Conservation (phyloP, 2,329 filamentous ascomycete species). For the Zasmidium citrigriseum region DNA sequence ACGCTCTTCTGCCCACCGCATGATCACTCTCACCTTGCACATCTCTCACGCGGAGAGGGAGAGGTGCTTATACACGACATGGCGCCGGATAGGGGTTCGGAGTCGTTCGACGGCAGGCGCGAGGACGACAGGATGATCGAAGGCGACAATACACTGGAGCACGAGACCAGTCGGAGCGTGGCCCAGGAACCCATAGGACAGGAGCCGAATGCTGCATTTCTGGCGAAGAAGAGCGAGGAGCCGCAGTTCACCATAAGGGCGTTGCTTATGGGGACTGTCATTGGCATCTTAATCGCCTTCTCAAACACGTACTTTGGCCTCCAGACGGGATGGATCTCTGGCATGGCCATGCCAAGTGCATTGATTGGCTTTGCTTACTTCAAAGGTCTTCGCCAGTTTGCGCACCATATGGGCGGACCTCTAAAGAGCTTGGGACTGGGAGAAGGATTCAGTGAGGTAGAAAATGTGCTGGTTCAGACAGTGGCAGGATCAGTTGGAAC, state of each 20-base stretch:
- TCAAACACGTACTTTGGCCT: conserved; percentile 99
- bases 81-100: conserved; percentile 37
- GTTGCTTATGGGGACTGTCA: conserved; percentile 73
- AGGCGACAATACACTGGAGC: conserved; percentile 15
- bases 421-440: conserved; percentile 28
- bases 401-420: conserved; percentile 55
- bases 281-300: conserved; percentile 90
- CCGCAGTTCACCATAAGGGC: conserved; percentile 78
- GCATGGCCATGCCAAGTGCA: conserved; percentile 96
- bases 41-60: background rate
- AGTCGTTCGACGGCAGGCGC: background rate
- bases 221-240: conserved; percentile 33
- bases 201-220: conserved; percentile 30
- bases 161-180: conserved; percentile 24
- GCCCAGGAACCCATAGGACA: conserved; percentile 29
- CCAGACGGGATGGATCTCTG: conserved; percentile 80
- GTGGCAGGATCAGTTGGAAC: conserved; percentile 94
- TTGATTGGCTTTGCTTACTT: conserved; percentile 95
- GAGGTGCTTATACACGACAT: conserved; percentile 18
- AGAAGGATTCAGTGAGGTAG: conserved; percentile 82
- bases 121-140: conserved; percentile 9
- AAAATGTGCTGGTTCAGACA: conserved; percentile 95
- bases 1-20: background rate
- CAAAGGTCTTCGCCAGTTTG: conserved; percentile 70
- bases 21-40: background rate